phyloP scores from a whole-genome alignment of 1,284 basidiomycete species.

The Coniferiporia sulphurascens region DNA sequence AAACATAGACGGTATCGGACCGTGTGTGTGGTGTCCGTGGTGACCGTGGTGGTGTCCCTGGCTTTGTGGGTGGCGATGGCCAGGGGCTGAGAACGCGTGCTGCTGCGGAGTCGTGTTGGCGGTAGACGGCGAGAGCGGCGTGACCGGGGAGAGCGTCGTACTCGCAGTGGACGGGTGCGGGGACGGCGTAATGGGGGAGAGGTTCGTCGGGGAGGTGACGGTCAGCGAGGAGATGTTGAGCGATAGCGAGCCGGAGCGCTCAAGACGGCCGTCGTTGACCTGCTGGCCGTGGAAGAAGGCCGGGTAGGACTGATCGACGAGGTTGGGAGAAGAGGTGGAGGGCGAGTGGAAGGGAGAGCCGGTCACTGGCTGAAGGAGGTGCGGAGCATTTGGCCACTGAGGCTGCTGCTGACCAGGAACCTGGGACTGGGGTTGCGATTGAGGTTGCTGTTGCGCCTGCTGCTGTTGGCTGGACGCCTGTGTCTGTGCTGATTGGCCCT shows the following conservation, averaged over 20 bases:
- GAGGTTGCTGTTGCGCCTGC: conserved; percentile 16
- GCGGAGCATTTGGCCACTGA: conserved; percentile 25
- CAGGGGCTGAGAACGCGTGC: conserved; percentile 21
- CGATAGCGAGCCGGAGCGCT: conserved; percentile 40
- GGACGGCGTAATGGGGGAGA: conserved; percentile 41
- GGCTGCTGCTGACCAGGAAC: conserved; percentile 28
- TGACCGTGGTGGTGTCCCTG: conserved; percentile 23
- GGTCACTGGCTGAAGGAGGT: conserved; percentile 27
- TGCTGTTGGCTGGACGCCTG: conserved; percentile 7
- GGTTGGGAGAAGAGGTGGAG: conserved; percentile 31
- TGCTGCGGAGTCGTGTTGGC: conserved; percentile 28
- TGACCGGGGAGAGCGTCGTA: conserved; percentile 45
- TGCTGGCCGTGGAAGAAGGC: conserved; percentile 21
- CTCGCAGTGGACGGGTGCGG: conserved; percentile 25
- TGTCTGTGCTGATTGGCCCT: conserved; percentile 18
- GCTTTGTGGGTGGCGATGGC: conserved; percentile 28
- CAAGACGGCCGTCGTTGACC: conserved; percentile 22
- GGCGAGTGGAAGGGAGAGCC: conserved; percentile 34
- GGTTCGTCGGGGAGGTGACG: conserved; percentile 56
- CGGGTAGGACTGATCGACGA: conserved; percentile 20
- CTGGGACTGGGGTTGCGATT: conserved; percentile 13
- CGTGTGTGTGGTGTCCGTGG: neutral
- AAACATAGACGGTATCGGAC: conserved; percentile 4
- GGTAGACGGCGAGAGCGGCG: conserved; percentile 50
- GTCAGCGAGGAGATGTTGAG: conserved; percentile 62